Evolutionary conservation across 2,329 filamentous ascomycete genomes (phyloP).

Genomic region (Aureobasidium sp.): DNA sequence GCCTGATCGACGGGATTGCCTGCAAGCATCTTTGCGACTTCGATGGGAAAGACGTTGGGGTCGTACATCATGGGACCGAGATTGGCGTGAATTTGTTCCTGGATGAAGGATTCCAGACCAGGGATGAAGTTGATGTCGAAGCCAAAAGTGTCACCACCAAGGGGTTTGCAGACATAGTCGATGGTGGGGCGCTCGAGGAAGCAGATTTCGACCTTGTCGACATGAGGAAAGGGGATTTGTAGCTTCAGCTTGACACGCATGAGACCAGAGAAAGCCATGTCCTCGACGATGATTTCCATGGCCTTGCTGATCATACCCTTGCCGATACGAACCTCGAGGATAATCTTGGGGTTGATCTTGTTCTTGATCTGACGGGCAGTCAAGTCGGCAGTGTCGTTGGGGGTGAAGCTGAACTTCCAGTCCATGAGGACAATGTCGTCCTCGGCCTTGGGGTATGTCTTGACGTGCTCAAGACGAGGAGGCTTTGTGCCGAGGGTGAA

Average conservation of each 20-base stretch:
- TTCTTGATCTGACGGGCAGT: constrained; percentile 91
- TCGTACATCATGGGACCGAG: constrained; percentile 98
- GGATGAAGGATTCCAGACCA: constrained; percentile 92
- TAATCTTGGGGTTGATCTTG: constrained; percentile 97
- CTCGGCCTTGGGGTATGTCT: constrained; percentile 96
- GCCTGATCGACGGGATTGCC: constrained; percentile 96
- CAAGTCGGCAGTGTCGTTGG: constrained; percentile 93
- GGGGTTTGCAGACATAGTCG: constrained; percentile 98
- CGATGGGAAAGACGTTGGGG: constrained; percentile 98
- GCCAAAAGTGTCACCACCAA: constrained; percentile 94
- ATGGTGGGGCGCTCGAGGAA: constrained; percentile 91
- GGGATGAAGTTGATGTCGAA: constrained; percentile 99
- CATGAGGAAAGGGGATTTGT: constrained; percentile 94
- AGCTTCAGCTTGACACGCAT: constrained; percentile 99
- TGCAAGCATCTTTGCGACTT: constrained; percentile 98
- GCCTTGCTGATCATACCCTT: constrained; percentile 99
- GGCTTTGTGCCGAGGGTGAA: constrained; percentile 97
- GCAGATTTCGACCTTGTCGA: constrained; percentile 95
- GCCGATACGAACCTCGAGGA: constrained; percentile 93
- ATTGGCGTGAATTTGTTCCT: constrained; percentile 96
- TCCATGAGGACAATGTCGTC: constrained; percentile 99
- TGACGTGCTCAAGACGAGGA: constrained; percentile 96
- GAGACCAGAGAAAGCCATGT: constrained; percentile 95
- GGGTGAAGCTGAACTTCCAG: constrained; percentile 99
- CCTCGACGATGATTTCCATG: constrained; percentile 96